Base-by-base conservation (phyloP, 371 early-diverging fungal species). In the Syncephalastrum monosporum region DNA sequence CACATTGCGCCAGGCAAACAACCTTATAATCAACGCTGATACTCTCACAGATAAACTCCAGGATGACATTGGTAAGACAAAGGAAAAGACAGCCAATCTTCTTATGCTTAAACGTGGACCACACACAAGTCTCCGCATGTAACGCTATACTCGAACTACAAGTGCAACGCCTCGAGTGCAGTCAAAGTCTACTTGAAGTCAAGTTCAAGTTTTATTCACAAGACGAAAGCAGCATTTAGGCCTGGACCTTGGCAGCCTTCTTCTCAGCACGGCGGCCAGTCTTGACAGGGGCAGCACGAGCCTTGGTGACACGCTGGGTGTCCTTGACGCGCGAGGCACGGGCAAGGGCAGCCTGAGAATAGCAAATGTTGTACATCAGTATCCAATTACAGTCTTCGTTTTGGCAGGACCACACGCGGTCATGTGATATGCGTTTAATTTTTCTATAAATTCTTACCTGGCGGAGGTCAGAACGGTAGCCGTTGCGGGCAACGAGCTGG, bases 381-480 rank as follows among this genome's bases (percentile, higher is more conserved):
- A 41, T 47, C 3, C 53, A 17, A 3, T 19, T 56, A 17, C 41
- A 3, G n/a, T n/a, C 13, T 4, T 5, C 33, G 14, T 5, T 42
- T 48, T 33, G 23, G 12, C 27, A 19, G 21, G n/a, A 33, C 38
- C 38, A 33, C 38, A 12, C 38, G 7, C 12, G 38, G 38, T 33
- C 38, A 33, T 12, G 38, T 33, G 38, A 33, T 33, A 4, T 42
- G 16, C 17, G 24, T 7, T 24, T 5, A 54, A 60, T 16, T 42
- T 3, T 46, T n/a, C n/a, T 21, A 8, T 51, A 16, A 46, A 10
- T 23, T 19, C 23, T 47, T 81, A 86, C 87, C 73, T 86, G 69
- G 72, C 82, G 82, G 67, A 93, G 84, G 69, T 93, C 93, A 56
- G 89, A 84, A 61, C 93, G 85, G 87, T 91, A 91, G 53, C 72